Base-by-base conservation (phyloP, 306 rosid species). In the Quercus engelmannii region DNA sequence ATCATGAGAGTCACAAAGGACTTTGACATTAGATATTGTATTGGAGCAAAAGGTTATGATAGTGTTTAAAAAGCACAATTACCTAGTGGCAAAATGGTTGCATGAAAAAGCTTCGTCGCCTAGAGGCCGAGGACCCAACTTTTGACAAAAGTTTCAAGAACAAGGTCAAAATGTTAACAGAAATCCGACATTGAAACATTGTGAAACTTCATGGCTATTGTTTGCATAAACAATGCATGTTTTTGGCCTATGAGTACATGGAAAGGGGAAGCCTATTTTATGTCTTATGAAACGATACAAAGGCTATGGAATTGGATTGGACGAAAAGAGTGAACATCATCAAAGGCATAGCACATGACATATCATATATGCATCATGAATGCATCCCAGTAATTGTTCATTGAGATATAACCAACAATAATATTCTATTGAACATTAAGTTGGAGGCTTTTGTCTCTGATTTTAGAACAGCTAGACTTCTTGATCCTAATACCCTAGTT, bases 291-390 rank as follows among this genome's bases (percentile, higher is more conserved):
- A 26, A 26, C 2, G 28, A 74, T 14, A 23, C 21, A 5, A 75
- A 80, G 65, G 83, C 79, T 74, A 0, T 55, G 15, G 79, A 74
- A n/a, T 14, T 80, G 8, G 21, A 41, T 38, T 80, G 79, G 79
- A 54, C 54, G 18, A 65, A 65, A 3, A 80, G 79, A 58, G 61
- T 80, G 1, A 55, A 43, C 55, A 43, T 80, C 28, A 55, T 80
- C 30, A 55, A 41, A 25, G 79, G 61, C 5, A 55, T 43, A 3
- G 70, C 83, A 25, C 5, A 67, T n/a, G 69, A 78, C 41, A 13
- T 80, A n/a, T 23, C 70, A 2, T 67, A 74, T 25, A 65, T 80
- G 83, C 79, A 80, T 74, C 75, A 80, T 74, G 61, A 74, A 6
- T 69, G 76, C 14, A 14, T 21, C 5, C 78, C 51, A 15, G 43